Evolutionary conservation across 73 alveolate genomes (phyloP), one percentile per base, ranked within the genome.

Genomic region (Symbiodinium natans): DNA sequence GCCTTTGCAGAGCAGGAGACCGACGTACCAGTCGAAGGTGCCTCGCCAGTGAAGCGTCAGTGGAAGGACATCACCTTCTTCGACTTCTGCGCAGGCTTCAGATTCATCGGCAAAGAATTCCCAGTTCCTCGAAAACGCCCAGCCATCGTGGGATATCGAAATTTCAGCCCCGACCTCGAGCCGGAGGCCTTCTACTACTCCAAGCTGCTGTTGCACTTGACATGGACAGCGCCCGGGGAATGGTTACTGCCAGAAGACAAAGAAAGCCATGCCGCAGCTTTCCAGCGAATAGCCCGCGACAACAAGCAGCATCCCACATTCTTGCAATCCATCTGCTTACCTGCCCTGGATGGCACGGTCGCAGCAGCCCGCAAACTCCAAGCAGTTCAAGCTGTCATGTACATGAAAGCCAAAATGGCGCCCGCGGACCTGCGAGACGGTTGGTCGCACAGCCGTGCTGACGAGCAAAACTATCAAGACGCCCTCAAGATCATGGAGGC

Each of bases 41-140:
- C 40, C 36, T 27, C 82, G 6, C 82, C 36, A n/a, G 17, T 68
- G 36, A 68, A 68, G 82, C 82, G 31, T 4, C 33, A 9, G 11
- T 68, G 82, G 82, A 21, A 68, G 40, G 82, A 68, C 82, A 68
- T 68, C 82, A 68, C 82, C 33, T 68, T 68, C 74, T 21, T 54
- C 29, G 74, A 54, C 74, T 54, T 54, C 21, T 54, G 74, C 74
- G 21, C 21, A 21, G 74, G 74, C 74, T 54, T 54, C 74, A 21
- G 21, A 11, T 54, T 54, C 21, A 54, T 54, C 29, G 29, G 74
- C 21, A 11, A 21, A 15, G 74, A 54, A 11, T 15, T 54, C 29
- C 74, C 74, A 15, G 11, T 21, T 54, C 74, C 74, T 54, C 74
- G 74, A 11, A 11, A 54, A 54, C 11, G 21, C 29, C 74, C 74